phyloP scores from a whole-genome alignment of 176 grass and related monocot species.

The Elaeis guineensis region DNA sequence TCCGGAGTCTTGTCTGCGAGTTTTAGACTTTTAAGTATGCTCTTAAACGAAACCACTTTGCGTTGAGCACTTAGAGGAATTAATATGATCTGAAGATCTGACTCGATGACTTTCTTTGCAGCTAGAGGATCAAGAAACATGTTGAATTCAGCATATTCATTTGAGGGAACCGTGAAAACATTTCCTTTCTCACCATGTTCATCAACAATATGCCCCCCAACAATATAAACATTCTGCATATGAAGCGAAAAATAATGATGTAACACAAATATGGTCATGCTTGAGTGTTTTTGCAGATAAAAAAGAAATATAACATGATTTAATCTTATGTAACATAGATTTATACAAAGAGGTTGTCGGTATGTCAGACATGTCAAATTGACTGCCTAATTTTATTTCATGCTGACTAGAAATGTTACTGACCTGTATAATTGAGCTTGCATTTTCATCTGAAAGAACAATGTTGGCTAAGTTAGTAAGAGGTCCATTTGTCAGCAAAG shows the following conservation, averaged over 20 bases:
- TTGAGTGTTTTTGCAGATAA: too few species aligned
- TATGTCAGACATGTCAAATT: too few species aligned
- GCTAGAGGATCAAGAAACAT: slow-evolving; percentile 78
- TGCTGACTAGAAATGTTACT: background rate
- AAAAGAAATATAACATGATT: background rate
- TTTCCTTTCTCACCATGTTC: slow-evolving; percentile 44
- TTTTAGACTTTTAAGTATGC: slow-evolving; percentile 29
- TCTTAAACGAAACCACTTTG: slow-evolving; percentile 49
- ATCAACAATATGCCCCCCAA: slow-evolving; percentile 57
- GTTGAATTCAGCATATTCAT: slow-evolving; percentile 64
- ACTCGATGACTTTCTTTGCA: slow-evolving; percentile 49
- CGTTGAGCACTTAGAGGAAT: slow-evolving; percentile 58
- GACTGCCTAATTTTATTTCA: too few species aligned
- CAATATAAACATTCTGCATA: slow-evolving; percentile 52
- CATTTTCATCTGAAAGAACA: slow-evolving; percentile 39
- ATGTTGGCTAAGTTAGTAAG: slow-evolving; percentile 87
- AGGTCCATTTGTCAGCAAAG: slow-evolving; percentile 63
- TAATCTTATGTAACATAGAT: too few species aligned
- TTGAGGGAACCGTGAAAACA: slow-evolving; percentile 53
- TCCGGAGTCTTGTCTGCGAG: slow-evolving; percentile 41
- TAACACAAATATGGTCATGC: too few species aligned
- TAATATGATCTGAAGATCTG: slow-evolving; percentile 45
- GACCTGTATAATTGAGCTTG: slow-evolving; percentile 50
- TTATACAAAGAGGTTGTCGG: too few species aligned
- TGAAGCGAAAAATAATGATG: background rate